phyloP scores from a whole-genome alignment of 2,329 filamentous ascomycete species.

The Botrytis aclada region DNA sequence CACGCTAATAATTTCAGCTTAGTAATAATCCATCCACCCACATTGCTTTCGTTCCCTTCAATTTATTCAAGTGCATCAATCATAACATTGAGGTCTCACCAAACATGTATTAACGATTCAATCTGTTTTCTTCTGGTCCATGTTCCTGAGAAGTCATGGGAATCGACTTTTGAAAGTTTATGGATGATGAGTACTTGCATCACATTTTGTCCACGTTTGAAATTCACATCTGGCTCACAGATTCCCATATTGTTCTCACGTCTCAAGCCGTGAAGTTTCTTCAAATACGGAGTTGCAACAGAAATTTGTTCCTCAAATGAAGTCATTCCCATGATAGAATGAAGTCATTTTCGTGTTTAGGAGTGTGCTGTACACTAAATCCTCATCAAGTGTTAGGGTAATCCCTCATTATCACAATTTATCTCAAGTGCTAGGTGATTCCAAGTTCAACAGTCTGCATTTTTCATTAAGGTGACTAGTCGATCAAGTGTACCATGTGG shows the following conservation, averaged over 20 bases:
- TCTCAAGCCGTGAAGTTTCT: neutral
- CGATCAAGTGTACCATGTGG: conserved; percentile 56
- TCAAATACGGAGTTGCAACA: neutral
- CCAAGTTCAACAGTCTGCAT: neutral
- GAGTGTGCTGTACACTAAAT: neutral
- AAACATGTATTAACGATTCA: neutral
- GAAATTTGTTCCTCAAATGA: neutral
- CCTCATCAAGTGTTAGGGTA: neutral
- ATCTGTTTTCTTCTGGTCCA: neutral
- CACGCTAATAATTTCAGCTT: conserved; percentile 6
- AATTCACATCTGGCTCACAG: neutral
- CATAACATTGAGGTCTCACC: neutral
- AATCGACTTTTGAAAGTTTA: neutral
- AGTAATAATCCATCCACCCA: neutral
- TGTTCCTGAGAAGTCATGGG: neutral
- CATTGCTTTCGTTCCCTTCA: neutral
- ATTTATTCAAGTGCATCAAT: neutral
- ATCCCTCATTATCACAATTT: neutral
- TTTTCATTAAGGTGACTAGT: no score
- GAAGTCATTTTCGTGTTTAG: neutral
- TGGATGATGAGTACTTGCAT: neutral
- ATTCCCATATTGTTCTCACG: neutral
- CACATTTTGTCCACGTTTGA: neutral
- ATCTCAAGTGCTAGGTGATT: neutral
- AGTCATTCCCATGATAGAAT: neutral